Percentiles rank a stretch among this genome's conserved stretches.
phyloP scores from a whole-genome alignment of 208 protist species.

The Trichomonas gallinae region DNA sequence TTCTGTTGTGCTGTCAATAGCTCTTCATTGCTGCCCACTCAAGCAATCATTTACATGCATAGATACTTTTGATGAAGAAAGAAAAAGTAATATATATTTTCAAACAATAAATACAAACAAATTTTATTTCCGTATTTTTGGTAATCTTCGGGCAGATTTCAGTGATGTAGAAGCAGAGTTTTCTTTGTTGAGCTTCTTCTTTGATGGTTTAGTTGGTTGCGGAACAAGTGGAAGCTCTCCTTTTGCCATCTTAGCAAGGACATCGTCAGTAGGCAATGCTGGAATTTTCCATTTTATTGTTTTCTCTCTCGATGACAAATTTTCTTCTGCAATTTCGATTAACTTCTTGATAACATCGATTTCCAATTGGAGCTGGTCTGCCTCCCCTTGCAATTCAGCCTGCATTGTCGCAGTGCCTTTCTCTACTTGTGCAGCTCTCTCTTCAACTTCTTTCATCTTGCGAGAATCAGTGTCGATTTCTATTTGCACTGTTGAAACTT shows the following conservation, averaged over 20 bases:
- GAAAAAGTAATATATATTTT: not conserved
- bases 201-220: not conserved
- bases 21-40: too few species aligned
- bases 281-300: not conserved
- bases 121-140: not conserved
- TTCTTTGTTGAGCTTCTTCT: not conserved
- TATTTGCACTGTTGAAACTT: not conserved
- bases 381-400: not conserved
- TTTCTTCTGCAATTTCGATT: not conserved
- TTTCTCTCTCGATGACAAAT: not conserved
- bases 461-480: not conserved
- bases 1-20: too few species aligned
- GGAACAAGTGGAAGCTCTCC: not conserved
- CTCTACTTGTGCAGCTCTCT: not conserved
- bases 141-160: not conserved
- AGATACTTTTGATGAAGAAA: too few species aligned
- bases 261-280: not conserved
- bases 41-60: too few species aligned
- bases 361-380: not conserved
- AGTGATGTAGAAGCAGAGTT: not conserved
- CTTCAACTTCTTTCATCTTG: too few species aligned
- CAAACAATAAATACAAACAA: not conserved
- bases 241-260: not conserved
- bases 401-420: not conserved
- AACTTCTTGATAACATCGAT: not conserved